A percentile compares a stretch with the other conserved stretches of the same genome.
Conservation (phyloP, 2,329 filamentous ascomycete species). For the Colletotrichum cordylinicola region DNA sequence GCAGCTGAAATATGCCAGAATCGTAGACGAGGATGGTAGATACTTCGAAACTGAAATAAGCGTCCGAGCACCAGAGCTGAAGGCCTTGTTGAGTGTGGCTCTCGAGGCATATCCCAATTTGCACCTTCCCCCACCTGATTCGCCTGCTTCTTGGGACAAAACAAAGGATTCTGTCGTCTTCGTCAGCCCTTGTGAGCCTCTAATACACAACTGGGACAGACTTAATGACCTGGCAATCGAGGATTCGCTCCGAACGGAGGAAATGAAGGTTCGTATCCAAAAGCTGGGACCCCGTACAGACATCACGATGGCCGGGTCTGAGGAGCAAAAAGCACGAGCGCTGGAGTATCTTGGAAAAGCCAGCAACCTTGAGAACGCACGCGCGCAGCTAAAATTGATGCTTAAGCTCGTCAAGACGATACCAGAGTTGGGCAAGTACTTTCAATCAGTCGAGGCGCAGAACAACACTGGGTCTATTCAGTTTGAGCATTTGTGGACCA, state of each 20-base stretch:
- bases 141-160: not conserved
- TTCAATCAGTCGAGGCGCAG: not conserved
- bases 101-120: not conserved
- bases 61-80: not conserved
- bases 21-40: not conserved
- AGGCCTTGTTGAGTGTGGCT: not conserved
- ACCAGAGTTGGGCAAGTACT: not conserved
- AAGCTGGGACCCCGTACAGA: not conserved
- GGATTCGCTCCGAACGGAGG: not conserved
- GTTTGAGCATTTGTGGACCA: conserved; percentile 56
- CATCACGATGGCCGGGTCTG: not conserved
- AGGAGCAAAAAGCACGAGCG: not conserved
- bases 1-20: not conserved
- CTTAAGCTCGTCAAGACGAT: not conserved
- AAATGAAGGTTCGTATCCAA: not conserved
- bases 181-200: not conserved
- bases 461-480: not conserved
- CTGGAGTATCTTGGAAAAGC: not conserved
- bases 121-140: not conserved
- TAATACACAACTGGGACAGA: not conserved
- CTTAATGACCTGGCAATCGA: not conserved
- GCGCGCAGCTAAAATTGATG: not conserved
- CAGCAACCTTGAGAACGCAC: not conserved
- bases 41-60: not conserved
- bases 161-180: not conserved